A percentile compares a stretch with the other conserved stretches of the same genome.
Conservation (phyloP, 495 filamentous ascomycete genomes). For the Tuber microsphaerosporum region DNA sequence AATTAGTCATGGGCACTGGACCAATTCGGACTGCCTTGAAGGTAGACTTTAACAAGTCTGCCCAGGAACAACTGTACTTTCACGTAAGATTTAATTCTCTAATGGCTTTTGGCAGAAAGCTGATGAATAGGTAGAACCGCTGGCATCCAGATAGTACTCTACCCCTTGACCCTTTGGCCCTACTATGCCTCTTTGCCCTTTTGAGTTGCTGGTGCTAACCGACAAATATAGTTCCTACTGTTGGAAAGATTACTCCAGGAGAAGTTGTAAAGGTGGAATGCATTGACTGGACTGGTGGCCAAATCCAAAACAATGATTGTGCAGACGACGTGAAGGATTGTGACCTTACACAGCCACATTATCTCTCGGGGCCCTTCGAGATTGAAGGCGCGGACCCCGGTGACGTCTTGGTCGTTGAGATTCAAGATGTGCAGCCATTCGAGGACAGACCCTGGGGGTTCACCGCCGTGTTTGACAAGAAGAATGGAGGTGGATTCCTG, state of each 20-base stretch:
- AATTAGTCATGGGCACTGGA: constrained; percentile 20
- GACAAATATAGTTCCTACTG: constrained; percentile 58
- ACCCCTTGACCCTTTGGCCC: background rate
- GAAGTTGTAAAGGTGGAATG: constrained; percentile 96
- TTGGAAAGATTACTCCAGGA: constrained; percentile 67
- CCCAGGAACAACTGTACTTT: constrained; percentile 62
- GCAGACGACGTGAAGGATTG: constrained; percentile 83
- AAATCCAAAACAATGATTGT: constrained; percentile 80
- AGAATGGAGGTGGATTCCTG: constrained; percentile 86
- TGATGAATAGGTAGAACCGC: constrained; percentile 58
- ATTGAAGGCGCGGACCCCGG: constrained; percentile 80
- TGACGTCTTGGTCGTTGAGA: constrained; percentile 81
- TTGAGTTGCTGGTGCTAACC: constrained; percentile 7
- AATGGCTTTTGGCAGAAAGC: background rate
- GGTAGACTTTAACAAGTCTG: constrained; percentile 72
- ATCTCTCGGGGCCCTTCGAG: constrained; percentile 86
- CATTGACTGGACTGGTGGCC: constrained; percentile 81
- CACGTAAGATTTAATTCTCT: constrained; percentile 54
- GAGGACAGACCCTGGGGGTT: constrained; percentile 88
- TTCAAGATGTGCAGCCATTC: constrained; percentile 91
- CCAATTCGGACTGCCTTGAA: constrained; percentile 45
- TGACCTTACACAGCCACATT: constrained; percentile 78
- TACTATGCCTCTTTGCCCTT: no score
- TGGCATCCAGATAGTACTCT: constrained; percentile 85
- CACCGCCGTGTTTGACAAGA: constrained; percentile 71